phyloP scores from a whole-genome alignment of 345 rosid species.

The Pelargonium nanum region DNA sequence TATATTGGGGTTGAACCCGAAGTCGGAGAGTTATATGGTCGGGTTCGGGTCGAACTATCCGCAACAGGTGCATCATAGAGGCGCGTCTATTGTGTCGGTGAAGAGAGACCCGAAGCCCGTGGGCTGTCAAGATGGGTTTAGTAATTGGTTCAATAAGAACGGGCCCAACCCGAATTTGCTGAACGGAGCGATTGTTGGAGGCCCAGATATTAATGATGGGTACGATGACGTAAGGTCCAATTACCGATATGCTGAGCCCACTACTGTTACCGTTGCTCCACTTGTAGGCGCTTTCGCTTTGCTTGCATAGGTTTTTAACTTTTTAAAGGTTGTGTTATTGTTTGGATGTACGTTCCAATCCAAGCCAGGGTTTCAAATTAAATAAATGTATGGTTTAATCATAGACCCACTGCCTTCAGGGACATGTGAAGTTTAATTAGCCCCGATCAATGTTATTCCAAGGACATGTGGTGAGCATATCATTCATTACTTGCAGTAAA shows the following conservation, averaged over 20 bases:
- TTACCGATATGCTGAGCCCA: conserved; percentile 38
- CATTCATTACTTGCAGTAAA: too few relatives aligned
- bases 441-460: too few relatives aligned
- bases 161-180: conserved; percentile 48
- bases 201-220: conserved; percentile 50
- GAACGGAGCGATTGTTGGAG: conserved; percentile 58
- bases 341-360: too few relatives aligned
- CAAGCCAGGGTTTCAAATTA: too few relatives aligned
- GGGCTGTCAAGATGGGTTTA: conserved; percentile 27
- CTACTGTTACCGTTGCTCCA: conserved; percentile 44
- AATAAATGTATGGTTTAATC: too few relatives aligned
- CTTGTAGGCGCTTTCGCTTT: conserved; percentile 55
- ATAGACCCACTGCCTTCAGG: too few relatives aligned
- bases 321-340: too few relatives aligned
- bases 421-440: too few relatives aligned
- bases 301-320: conserved; percentile 23
- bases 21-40: conserved; percentile 39
- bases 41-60: conserved; percentile 43
- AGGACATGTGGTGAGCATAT: too few relatives aligned
- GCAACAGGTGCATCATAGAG: conserved; percentile 33
- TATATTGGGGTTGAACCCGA: conserved; percentile 40
- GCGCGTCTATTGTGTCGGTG: conserved; percentile 30
- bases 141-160: conserved; percentile 27
- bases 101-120: conserved; percentile 18
- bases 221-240: conserved; percentile 39